These are phyloP conservation scores for Gentiana macrophylla DNA, from an alignment of 257 asterid genomes.

Conservation along the genomic window DNA sequence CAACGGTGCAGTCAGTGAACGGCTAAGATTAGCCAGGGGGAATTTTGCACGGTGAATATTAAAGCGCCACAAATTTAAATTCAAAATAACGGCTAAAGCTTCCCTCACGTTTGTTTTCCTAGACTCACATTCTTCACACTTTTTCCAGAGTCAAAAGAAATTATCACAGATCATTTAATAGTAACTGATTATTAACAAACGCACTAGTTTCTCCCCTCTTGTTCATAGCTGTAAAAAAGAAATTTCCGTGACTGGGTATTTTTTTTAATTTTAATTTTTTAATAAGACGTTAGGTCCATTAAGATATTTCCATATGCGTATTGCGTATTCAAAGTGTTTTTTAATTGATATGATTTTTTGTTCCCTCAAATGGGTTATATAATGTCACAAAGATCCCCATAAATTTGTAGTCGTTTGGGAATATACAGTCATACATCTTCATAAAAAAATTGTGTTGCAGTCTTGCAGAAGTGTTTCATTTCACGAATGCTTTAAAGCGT, in stretches of 20 bases:
- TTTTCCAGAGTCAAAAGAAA: not conserved
- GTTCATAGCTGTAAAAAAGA: conserved; percentile 9
- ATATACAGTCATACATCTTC: not conserved
- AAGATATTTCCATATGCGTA: not conserved
- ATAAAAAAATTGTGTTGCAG: not conserved
- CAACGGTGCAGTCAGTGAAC: conserved; percentile 8
- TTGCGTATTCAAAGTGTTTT: not conserved
- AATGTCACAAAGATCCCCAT: conserved; percentile 4
- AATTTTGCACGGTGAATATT: conserved; percentile 32
- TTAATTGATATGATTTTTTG: not conserved
- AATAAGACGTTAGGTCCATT: not conserved
- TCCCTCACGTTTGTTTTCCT: conserved; percentile 42
- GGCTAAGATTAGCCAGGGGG: conserved; percentile 2
- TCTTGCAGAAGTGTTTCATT: not conserved
- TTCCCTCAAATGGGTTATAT: not conserved
- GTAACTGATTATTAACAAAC: not conserved
- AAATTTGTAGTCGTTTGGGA: not conserved
- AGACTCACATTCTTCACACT: conserved; percentile 20
- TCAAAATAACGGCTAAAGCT: conserved; percentile 41
- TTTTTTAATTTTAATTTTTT: not conserved
- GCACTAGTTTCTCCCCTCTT: conserved; percentile 13
- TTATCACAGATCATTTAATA: not conserved
- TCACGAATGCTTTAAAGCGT: conserved; percentile 6
- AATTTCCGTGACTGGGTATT: conserved; percentile 20
- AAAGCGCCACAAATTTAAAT: conserved; percentile 47